phyloP scores from a whole-genome alignment of 768 basidiomycete genomes.

The Cystofilobasidium bisporidii region DNA sequence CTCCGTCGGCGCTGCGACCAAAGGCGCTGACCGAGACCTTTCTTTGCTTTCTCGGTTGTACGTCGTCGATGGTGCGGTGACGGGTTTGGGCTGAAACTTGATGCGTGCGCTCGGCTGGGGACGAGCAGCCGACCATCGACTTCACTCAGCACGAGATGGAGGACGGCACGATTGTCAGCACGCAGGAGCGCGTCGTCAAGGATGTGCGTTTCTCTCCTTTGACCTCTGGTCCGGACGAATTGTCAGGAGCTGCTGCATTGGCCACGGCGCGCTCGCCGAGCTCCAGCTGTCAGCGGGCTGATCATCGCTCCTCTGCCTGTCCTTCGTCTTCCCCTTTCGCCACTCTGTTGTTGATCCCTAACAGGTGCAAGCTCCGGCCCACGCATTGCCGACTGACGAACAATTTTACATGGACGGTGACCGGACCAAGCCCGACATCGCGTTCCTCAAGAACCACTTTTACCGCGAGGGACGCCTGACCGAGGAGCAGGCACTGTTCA shows the following conservation, averaged over 20 bases:
- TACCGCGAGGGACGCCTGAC: constrained; percentile 89
- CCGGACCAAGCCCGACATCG: constrained; percentile 44
- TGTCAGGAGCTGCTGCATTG: too few relatives aligned
- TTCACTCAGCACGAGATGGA: constrained; percentile 28
- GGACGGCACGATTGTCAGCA: constrained; percentile 23
- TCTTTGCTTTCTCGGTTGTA: not conserved
- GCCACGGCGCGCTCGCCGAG: too few relatives aligned
- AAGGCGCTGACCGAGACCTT: not conserved
- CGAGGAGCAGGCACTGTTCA: constrained; percentile 91
- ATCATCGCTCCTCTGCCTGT: not conserved
- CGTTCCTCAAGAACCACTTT: constrained; percentile 97
- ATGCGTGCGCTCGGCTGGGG: not conserved
- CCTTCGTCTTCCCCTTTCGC: too few relatives aligned
- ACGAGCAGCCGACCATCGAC: constrained; percentile 24
- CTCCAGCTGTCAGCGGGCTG: too few relatives aligned
- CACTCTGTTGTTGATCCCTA: too few relatives aligned
- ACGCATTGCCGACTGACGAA: constrained; percentile 21
- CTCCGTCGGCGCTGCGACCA: too few relatives aligned
- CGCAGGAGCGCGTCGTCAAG: constrained; percentile 28
- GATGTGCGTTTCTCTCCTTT: constrained; percentile 13
- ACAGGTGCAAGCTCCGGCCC: constrained; percentile 28
- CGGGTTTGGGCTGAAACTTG: not conserved
- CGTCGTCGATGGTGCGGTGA: not conserved
- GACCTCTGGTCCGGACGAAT: too few relatives aligned
- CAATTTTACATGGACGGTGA: constrained; percentile 28